These are phyloP conservation scores for Boletus nobilissimus DNA, from an alignment of 1,284 basidiomycete genomes.

Conservation along the genomic window DNA sequence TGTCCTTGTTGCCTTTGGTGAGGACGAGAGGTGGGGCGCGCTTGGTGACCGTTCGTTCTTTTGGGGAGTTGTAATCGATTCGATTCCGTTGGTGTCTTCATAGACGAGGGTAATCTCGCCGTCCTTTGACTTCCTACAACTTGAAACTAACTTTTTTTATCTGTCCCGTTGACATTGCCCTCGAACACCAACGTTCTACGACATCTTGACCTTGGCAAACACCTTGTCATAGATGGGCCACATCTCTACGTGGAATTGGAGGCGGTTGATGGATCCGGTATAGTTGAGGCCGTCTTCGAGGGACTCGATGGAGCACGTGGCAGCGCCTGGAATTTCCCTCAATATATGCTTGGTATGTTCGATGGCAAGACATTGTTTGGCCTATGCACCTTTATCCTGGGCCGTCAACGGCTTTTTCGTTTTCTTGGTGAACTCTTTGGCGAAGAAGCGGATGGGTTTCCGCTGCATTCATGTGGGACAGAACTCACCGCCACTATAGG, in stretches of 20 bases:
- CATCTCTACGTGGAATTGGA: constrained; percentile 93
- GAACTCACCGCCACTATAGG: no score
- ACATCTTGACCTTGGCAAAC: constrained; percentile 66
- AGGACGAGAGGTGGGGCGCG: neutral
- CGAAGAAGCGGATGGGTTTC: constrained; percentile 90
- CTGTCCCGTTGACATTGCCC: no score
- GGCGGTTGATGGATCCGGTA: constrained; percentile 91
- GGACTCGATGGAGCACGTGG: constrained; percentile 92
- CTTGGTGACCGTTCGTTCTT: neutral
- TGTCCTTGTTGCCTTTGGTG: neutral
- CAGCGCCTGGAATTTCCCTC: constrained; percentile 87
- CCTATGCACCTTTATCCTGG: constrained; percentile 87
- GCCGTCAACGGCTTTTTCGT: constrained; percentile 82
- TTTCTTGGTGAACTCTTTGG: constrained; percentile 98
- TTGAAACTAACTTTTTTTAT: no score
- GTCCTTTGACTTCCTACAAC: no score
- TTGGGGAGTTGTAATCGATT: neutral
- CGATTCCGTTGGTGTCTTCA: neutral
- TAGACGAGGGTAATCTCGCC: neutral
- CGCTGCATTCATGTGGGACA: no score
- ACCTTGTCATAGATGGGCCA: constrained; percentile 80
- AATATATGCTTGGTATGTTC: constrained; percentile 97
- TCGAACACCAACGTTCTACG: no score
- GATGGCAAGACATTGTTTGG: constrained; percentile 91
- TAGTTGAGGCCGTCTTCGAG: constrained; percentile 96